Conservation (phyloP, 768 basidiomycete genomes). For the Daedaleopsis nitida region DNA sequence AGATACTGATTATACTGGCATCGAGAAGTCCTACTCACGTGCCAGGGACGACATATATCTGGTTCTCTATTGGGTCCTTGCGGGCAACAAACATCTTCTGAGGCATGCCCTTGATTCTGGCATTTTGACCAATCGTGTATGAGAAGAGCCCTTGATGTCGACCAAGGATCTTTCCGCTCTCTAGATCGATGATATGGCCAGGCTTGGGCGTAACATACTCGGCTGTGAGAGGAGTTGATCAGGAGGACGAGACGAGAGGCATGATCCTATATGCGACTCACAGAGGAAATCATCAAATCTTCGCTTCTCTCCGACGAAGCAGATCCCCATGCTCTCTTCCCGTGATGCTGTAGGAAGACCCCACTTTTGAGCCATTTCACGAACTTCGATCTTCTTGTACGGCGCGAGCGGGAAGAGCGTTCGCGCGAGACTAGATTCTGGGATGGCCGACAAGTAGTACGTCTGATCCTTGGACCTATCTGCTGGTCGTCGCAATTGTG, state of each 20-base stretch:
- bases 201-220: slow-evolving; percentile 73
- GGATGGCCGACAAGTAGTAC: slow-evolving; percentile 83
- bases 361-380: slow-evolving; percentile 65
- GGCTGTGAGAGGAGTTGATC: slow-evolving; percentile 46
- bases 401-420: slow-evolving; percentile 79
- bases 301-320: slow-evolving; percentile 85
- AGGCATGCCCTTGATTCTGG: slow-evolving; percentile 61
- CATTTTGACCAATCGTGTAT: slow-evolving; percentile 85
- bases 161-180: slow-evolving; percentile 55
- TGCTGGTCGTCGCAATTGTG: slow-evolving; percentile 41
- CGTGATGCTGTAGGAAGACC: slow-evolving; percentile 72
- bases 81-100: slow-evolving; percentile 69
- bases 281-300: slow-evolving; percentile 76
- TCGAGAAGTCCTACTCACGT: slow-evolving; percentile 42
- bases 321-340: slow-evolving; percentile 91
- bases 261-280: slow-evolving; percentile 33
- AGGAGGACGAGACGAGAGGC: background rate
- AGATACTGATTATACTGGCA: background rate
- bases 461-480: slow-evolving; percentile 87
- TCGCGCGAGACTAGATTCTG: slow-evolving; percentile 62
- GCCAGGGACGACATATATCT: slow-evolving; percentile 76
- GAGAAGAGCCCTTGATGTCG: slow-evolving; percentile 78
- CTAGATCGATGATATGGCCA: slow-evolving; percentile 66
- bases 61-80: slow-evolving; percentile 67
- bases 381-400: slow-evolving; percentile 70